Evolutionary conservation across 495 filamentous ascomycete genomes (phyloP), one percentile per base, ranked within the genome.

Genomic region (Penicillium verhagenii): DNA sequence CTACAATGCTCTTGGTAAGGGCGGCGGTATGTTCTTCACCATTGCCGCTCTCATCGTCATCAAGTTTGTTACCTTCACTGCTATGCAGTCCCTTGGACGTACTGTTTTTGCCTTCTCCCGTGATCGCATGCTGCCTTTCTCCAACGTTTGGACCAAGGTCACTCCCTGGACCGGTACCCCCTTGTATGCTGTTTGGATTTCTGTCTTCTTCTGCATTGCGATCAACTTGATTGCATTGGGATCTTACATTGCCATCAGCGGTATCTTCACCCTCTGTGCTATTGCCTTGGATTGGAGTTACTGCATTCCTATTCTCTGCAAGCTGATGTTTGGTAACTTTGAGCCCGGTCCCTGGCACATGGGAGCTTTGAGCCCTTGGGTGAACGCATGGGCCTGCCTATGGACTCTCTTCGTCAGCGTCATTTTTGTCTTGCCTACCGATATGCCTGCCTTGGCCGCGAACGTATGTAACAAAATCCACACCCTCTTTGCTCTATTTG

Each of bases 141-240:
- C 79, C 24, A 65, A 61, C 10, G 53, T 82, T 19, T 87, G 84
- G 84, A 70, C 65, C 47, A 79, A 79, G 52, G 77, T 86, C 47
- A 72, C 73, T 25, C 55, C 54, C n/a, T 57, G 64, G n/a, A 83
- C 82, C 14, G 72, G 75, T 5, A 86, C 83, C 3, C 84, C 84
- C 6, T 60, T 87, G 13, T 77, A 80, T 10, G 82, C 84, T 4
- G 82, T 86, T 1, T 86, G 83, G 83, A 65, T 84, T 42, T 83
- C 79, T 25, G 72, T 79, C 33, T 71, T 77, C 28, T 77, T 76
- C 28, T 83, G 76, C 60, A 79, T 87, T 44, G 68, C 68, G 4
- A 85, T 87, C 63, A 86, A 85, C 59, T 65, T 86, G 58, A 81
- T 87, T 56, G 83, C 77, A n/a, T 68, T 87, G 18, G 82, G 81